Percentiles rank a stretch among this genome's conserved stretches.
These are phyloP conservation scores for Paraphoma chrysanthemicola DNA, from an alignment of 2,329 filamentous ascomycete genomes.

Conservation along the genomic window DNA sequence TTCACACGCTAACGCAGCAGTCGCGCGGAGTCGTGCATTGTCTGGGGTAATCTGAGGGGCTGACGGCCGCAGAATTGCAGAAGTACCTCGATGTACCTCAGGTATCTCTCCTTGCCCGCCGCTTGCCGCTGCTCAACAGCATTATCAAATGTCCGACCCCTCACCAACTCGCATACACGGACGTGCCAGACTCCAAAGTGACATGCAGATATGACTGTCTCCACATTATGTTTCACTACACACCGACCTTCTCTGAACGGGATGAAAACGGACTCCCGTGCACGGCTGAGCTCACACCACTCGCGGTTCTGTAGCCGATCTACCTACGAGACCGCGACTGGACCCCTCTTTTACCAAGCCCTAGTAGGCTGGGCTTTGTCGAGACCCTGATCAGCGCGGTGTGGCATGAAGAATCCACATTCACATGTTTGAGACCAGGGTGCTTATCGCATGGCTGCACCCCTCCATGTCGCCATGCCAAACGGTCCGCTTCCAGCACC, in stretches of 20 bases:
- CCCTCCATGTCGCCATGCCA: constrained; percentile 14
- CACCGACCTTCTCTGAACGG: not conserved
- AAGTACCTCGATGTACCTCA: constrained; percentile 31
- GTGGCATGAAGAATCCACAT: constrained; percentile 8
- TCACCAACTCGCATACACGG: constrained; percentile 6
- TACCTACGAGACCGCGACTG: constrained; percentile 8
- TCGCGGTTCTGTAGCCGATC: not conserved
- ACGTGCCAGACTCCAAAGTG: too few relatives aligned
- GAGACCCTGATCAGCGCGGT: constrained; percentile 23
- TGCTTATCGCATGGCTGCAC: constrained; percentile 7
- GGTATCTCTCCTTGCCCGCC: constrained; percentile 1
- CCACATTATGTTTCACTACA: not conserved
- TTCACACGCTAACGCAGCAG: constrained; percentile 7
- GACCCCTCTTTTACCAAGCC: constrained; percentile 18
- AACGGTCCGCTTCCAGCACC: constrained; percentile 5
- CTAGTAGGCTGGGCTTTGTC: constrained; percentile 4
- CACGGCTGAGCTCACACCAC: not conserved
- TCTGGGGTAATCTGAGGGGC: constrained; percentile 19
- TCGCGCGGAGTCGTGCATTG: constrained; percentile 5
- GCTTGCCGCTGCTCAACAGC: constrained; percentile 1
- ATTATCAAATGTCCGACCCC: constrained; percentile 10
- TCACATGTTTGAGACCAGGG: constrained; percentile 23
- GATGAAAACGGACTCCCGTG: not conserved
- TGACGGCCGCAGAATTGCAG: not conserved
- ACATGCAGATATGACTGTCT: constrained; percentile 6